These are phyloP conservation scores for Saprolegnia parasitica DNA, from an alignment of 352 stramenopile species.

Conservation along the genomic window DNA sequence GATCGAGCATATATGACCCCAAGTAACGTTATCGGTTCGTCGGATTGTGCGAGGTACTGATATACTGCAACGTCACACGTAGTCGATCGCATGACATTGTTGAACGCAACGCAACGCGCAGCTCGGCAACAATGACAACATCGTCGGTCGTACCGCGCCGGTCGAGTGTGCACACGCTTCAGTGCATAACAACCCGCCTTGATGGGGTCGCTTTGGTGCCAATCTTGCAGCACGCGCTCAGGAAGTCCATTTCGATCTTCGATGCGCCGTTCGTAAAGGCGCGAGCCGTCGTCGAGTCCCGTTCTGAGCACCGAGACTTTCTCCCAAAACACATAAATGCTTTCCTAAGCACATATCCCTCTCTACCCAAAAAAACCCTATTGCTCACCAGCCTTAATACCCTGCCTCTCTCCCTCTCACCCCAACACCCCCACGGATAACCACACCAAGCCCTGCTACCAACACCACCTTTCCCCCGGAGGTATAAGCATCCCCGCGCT, in stretches of 20 bases:
- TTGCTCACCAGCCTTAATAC: no score
- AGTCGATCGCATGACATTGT: background rate
- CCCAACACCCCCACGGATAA: no score
- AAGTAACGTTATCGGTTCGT: background rate
- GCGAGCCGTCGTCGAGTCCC: constrained; percentile 1
- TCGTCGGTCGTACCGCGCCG: background rate
- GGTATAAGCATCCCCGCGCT: no score
- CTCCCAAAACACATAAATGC: no score
- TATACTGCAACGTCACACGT: no score
- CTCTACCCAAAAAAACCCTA: no score
- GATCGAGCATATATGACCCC: background rate
- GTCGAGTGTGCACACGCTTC: background rate
- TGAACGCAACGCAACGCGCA: background rate
- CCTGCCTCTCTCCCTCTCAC: no score
- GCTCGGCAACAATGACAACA: background rate
- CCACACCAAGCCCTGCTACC: no score
- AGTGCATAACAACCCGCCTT: background rate
- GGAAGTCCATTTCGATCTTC: background rate
- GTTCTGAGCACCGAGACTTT: no score
- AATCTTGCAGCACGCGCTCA: background rate
- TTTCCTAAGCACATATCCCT: no score
- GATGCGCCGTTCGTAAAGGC: background rate
- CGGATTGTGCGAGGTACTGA: no score
- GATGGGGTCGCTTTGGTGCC: background rate
- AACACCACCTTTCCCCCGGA: no score